These are phyloP conservation scores for Lachancea nothofagi DNA, from an alignment of 805 yeast species.

Conservation along the genomic window DNA sequence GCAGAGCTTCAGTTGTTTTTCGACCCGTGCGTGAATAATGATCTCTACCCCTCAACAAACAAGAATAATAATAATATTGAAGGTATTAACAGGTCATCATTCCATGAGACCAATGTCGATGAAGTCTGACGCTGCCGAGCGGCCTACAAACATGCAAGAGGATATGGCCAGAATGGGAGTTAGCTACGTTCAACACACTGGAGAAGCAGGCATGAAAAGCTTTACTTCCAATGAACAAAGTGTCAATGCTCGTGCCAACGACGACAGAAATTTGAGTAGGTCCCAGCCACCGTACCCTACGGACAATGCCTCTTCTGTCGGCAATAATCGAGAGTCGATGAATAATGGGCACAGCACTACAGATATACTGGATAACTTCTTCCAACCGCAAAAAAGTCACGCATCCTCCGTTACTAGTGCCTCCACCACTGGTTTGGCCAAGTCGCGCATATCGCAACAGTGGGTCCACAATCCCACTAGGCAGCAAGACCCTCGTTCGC, in stretches of 20 bases:
- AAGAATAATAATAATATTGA: neutral
- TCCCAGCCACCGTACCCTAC: slow-evolving; percentile 9
- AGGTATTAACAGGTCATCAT: neutral
- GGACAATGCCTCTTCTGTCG: slow-evolving; percentile 7
- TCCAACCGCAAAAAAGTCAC: slow-evolving; percentile 13
- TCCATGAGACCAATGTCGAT: slow-evolving; percentile 30
- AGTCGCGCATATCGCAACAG: slow-evolving; percentile 13
- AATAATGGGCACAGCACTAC: neutral
- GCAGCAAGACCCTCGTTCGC: slow-evolving; percentile 42
- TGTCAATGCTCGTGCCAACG: neutral
- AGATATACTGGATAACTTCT: slow-evolving; percentile 10
- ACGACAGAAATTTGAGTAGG: neutral
- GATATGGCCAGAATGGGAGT: slow-evolving; percentile 41
- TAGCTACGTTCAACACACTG: slow-evolving; percentile 27
- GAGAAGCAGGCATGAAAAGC: slow-evolving; percentile 41
- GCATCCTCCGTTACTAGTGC: slow-evolving; percentile 13
- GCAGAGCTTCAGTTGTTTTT: no score
- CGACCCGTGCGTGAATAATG: no score
- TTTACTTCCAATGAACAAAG: slow-evolving; percentile 30
- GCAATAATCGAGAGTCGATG: neutral
- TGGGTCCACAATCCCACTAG: slow-evolving; percentile 12
- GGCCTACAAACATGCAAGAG: slow-evolving; percentile 41
- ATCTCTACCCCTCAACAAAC: no score
- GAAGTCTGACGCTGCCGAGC: slow-evolving; percentile 34
- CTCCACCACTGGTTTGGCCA: slow-evolving; percentile 9